Evolutionary conservation across 371 early-diverging fungal genomes (phyloP).

Genomic region (Mucor irregularis): DNA sequence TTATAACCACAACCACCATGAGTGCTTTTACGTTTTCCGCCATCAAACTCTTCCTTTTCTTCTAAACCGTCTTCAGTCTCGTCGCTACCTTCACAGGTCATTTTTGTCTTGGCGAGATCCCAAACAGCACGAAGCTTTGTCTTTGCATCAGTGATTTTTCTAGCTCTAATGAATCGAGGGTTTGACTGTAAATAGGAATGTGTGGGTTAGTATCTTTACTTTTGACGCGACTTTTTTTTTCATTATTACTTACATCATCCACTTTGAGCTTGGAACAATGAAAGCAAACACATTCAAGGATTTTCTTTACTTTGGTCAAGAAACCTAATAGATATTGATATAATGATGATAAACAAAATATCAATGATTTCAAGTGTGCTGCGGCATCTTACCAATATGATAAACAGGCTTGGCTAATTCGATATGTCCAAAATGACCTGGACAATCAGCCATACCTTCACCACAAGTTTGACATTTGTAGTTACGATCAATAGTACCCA

Average conservation of each 20-base stretch:
- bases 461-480: conserved; percentile 98
- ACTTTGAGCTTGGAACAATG: conserved; percentile 97
- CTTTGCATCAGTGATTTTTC: conserved; percentile 74
- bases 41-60: conserved; percentile 45
- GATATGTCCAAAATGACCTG: conserved; percentile 99
- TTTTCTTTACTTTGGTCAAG: conserved; percentile 92
- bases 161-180: conserved; percentile 72
- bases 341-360: not conserved
- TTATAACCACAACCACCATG: conserved; percentile 95
- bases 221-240: too few relatives aligned
- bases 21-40: conserved; percentile 51
- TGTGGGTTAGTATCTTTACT: too few relatives aligned
- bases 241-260: conserved; percentile 62
- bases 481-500: conserved; percentile 99
- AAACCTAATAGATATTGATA: conserved; percentile 56
- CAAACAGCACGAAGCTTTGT: conserved; percentile 88
- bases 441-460: conserved; percentile 95
- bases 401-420: conserved; percentile 98
- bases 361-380: too few relatives aligned
- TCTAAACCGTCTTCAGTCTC: conserved; percentile 58
- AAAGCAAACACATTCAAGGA: conserved; percentile 98
- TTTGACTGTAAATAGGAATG: conserved; percentile 49
- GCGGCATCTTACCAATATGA: conserved; percentile 91
- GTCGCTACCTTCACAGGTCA: conserved; percentile 86
- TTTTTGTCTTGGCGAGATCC: conserved; percentile 88